Evolutionary conservation across 78 protist genomes (phyloP), one percentile per base, ranked within the genome.

Genomic region (Isochrysis galbana): DNA sequence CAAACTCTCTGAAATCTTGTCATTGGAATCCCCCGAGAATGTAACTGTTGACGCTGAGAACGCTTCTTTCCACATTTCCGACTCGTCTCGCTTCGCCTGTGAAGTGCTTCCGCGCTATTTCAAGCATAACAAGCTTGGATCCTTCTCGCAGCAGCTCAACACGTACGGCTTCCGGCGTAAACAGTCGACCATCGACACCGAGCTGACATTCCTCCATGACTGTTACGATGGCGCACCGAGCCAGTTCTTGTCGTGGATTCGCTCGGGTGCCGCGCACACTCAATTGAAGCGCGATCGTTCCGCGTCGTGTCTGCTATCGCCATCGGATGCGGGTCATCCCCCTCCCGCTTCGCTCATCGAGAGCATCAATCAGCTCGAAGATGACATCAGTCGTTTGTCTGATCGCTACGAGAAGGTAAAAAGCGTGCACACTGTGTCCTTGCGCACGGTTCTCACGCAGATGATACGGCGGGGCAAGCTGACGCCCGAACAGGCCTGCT

Each of bases 81-180:
- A 70, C 21, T 19, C 80, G 39, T 7, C 44, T 2, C 86, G 86
- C 47, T 77, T 77, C 46, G 45, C 45, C 23, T 0, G 23, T 3
- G 86, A 77, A 22, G 86, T 77, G 48, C 86, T 77, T 3, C 86
- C 86, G 1, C n/a, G 47, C 86, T 77, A 77, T n/a, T 77, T 77
- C 86, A 39, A 39, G 46, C 86, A 77, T n/a, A 77, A 77, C 86
- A 39, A 39, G 42, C 45, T 77, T 26, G 45, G 42, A 5, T 77
- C 86, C 47, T 77, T 77, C 47, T 41, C 86, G 86, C 86, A 77
- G 47, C 86, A 77, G 86, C 46, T 77, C 48, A 44, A 77, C 86
- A 77, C 86, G 7, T 77, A 77, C 46, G 34, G 45, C 32, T 77
- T 77, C 48, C 2, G 32, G 42, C 45, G 86, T 2, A 5, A 22